Evolutionary conservation across 495 filamentous ascomycete species (phyloP).

Genomic region (Penicillium egyptiacum): DNA sequence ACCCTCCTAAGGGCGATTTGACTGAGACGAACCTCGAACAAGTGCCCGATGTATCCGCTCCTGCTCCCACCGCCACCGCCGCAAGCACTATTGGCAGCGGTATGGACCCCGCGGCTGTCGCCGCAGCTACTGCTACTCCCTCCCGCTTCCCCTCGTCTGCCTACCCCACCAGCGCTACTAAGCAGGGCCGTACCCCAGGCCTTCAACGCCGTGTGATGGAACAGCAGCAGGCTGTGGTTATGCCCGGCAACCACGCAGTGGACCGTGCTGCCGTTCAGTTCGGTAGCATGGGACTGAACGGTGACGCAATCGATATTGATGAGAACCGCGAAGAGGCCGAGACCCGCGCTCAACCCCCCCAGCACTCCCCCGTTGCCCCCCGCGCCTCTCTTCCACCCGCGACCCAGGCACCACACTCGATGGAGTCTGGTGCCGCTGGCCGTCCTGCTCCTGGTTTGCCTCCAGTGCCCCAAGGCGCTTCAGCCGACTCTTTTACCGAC

Average conservation of each 20-base stretch:
- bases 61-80: slow-evolving; percentile 73
- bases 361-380: slow-evolving; percentile 91
- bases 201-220: slow-evolving; percentile 83
- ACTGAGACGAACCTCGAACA: slow-evolving; percentile 91
- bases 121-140: slow-evolving; percentile 54
- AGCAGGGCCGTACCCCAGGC: slow-evolving; percentile 75
- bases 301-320: slow-evolving; percentile 76
- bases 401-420: slow-evolving; percentile 39
- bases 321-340: slow-evolving; percentile 93
- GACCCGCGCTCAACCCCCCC: slow-evolving; percentile 89
- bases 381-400: slow-evolving; percentile 86
- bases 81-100: slow-evolving; percentile 90
- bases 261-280: slow-evolving; percentile 96
- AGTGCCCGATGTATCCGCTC: slow-evolving; percentile 73
- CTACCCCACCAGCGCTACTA: slow-evolving; percentile 72
- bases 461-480: slow-evolving; percentile 58
- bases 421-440: slow-evolving; percentile 60
- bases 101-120: slow-evolving; percentile 61
- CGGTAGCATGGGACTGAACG: slow-evolving; percentile 90
- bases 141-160: slow-evolving; percentile 61
- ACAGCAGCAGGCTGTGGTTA: slow-evolving; percentile 95
- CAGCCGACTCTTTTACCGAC: slow-evolving; percentile 54
- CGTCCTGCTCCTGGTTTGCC: slow-evolving; percentile 70
- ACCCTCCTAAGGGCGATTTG: slow-evolving; percentile 77
- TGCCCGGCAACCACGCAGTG: slow-evolving; percentile 97